phyloP scores from a whole-genome alignment of 768 basidiomycete species.

The Trametes coccinea region DNA sequence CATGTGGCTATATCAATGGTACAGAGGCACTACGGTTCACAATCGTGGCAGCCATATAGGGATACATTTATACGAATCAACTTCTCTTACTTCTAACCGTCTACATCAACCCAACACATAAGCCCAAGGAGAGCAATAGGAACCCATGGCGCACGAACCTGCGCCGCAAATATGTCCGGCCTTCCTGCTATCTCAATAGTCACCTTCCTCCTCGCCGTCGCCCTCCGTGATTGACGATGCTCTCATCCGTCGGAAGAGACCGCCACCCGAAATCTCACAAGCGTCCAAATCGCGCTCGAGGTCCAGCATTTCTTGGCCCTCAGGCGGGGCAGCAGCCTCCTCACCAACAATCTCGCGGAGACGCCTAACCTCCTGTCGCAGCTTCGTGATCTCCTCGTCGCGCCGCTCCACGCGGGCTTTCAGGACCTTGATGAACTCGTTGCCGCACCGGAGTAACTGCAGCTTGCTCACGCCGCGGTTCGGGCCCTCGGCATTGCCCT shows the following conservation, averaged over 20 bases:
- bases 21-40: too few species aligned
- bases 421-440: conserved; percentile 80
- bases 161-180: not conserved
- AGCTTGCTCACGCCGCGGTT: conserved; percentile 95
- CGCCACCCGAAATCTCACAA: conserved; percentile 40
- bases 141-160: not conserved
- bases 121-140: not conserved
- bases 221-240: conserved; percentile 15
- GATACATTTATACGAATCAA: not conserved
- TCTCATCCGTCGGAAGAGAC: conserved; percentile 24
- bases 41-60: too few species aligned
- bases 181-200: not conserved
- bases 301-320: conserved; percentile 44
- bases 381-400: conserved; percentile 70
- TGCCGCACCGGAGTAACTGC: conserved; percentile 87
- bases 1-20: too few species aligned
- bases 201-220: conserved; percentile 17
- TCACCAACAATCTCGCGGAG: conserved; percentile 46
- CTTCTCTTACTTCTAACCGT: not conserved
- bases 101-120: not conserved
- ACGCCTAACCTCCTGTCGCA: conserved; percentile 67
- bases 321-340: conserved; percentile 37
- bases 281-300: conserved; percentile 62
- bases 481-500: conserved; percentile 85
- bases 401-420: conserved; percentile 76